These are phyloP conservation scores for Cryptococcus hybrid DNA, from an alignment of 1,284 basidiomycete species.

Conservation along the genomic window DNA sequence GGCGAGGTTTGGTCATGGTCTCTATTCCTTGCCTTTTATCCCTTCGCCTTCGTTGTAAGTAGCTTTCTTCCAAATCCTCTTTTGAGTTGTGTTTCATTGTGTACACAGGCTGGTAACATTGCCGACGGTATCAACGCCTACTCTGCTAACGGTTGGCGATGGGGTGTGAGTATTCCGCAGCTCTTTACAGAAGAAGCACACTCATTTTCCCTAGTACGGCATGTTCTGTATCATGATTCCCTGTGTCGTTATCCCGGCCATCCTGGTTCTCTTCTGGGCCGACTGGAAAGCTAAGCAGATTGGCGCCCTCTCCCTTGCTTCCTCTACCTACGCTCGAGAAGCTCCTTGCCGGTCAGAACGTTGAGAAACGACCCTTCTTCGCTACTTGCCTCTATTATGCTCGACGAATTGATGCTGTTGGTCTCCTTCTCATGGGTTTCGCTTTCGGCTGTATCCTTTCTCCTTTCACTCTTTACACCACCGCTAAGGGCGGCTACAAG, in stretches of 20 bases:
- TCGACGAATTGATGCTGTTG: conserved; percentile 45
- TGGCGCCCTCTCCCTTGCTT: conserved; percentile 24
- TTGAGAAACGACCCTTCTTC: conserved; percentile 9
- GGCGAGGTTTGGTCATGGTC: conserved; percentile 63
- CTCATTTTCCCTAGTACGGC: conserved; percentile 17
- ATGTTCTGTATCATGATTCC: conserved; percentile 51
- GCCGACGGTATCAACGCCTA: conserved; percentile 62
- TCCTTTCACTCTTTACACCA: conserved; percentile 43
- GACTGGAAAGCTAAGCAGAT: conserved; percentile 42
- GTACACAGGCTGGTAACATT: conserved; percentile 41
- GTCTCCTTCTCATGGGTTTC: conserved; percentile 47
- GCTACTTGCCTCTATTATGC: conserved; percentile 27
- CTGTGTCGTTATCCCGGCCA: conserved; percentile 28
- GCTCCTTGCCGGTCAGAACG: conserved; percentile 9
- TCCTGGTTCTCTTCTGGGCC: conserved; percentile 47
- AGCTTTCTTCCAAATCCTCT: too few relatives aligned
- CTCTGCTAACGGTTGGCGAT: conserved; percentile 60
- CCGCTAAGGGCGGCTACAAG: conserved; percentile 39
- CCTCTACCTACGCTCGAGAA: conserved; percentile 19
- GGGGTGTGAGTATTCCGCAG: conserved; percentile 53
- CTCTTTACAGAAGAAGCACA: background rate
- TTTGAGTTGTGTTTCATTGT: background rate
- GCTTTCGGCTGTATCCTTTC: conserved; percentile 47
- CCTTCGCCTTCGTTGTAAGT: too few relatives aligned
- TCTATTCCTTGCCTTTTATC: conserved; percentile 27